phyloP scores from a whole-genome alignment of 2,329 filamentous ascomycete species.

The Talaromyces sp. region DNA sequence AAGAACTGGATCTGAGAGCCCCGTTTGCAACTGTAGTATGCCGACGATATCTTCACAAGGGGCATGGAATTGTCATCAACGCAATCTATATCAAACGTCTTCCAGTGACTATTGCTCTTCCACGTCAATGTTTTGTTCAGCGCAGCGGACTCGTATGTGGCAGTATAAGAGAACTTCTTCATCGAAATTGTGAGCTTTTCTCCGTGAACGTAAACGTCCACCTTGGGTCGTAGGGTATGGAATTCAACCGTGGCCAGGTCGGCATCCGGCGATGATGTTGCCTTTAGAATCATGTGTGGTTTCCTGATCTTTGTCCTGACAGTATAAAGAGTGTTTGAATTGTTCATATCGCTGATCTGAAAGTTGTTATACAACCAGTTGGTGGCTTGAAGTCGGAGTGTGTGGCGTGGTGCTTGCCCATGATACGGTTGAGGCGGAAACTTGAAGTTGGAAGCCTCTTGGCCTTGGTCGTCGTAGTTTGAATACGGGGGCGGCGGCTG shows the following conservation, averaged over 20 bases:
- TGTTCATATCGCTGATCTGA: background rate
- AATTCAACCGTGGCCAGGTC: background rate
- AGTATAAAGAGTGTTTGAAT: background rate
- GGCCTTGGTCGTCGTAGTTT: background rate
- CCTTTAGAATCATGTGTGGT: background rate
- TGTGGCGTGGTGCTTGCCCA: background rate
- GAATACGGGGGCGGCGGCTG: background rate
- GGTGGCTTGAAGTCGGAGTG: background rate
- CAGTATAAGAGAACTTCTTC: background rate
- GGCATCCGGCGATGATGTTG: background rate
- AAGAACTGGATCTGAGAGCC: background rate
- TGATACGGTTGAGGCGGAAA: background rate
- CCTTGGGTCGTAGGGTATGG: background rate
- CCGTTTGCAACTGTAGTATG: background rate
- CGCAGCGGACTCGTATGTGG: background rate
- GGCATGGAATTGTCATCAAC: constrained; percentile 42
- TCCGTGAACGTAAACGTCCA: background rate
- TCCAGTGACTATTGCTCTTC: background rate
- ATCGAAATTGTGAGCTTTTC: background rate
- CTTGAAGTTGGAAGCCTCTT: background rate
- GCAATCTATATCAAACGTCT: background rate
- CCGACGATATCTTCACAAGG: background rate
- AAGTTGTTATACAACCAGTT: background rate
- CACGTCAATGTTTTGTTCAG: background rate
- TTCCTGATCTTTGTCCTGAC: background rate